A percentile compares a stretch with the other conserved stretches of the same genome.
These are phyloP conservation scores for Alisma plantagoaquatica DNA, from an alignment of 106 monocot species.

Conservation along the genomic window DNA sequence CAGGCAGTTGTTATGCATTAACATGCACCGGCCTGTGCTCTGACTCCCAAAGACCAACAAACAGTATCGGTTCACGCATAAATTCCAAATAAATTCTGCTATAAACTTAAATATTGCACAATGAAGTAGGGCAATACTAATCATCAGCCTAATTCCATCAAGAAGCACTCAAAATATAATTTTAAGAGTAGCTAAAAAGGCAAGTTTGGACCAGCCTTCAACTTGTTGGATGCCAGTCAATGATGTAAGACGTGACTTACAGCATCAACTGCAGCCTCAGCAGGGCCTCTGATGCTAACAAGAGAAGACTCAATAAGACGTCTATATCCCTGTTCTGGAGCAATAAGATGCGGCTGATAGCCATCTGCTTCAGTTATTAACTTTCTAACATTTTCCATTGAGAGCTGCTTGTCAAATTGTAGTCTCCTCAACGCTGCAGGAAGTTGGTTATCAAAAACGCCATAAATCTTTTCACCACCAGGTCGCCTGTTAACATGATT, in stretches of 20 bases:
- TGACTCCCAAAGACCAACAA: not conserved
- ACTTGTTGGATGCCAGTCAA: too few species aligned
- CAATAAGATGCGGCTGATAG: constrained; percentile 95
- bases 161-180: not conserved
- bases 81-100: not conserved
- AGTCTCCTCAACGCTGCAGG: constrained; percentile 83
- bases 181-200: not conserved
- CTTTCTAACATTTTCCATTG: constrained; percentile 95
- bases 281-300: constrained; percentile 80
- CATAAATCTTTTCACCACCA: constrained; percentile 90
- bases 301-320: constrained; percentile 83
- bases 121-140: not conserved
- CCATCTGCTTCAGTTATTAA: constrained; percentile 95
- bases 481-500: constrained; percentile 64
- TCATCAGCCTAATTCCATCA: not conserved
- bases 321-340: constrained; percentile 95
- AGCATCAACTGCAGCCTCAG: constrained; percentile 94
- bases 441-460: constrained; percentile 89
- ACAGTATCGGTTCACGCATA: not conserved
- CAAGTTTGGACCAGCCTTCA: not conserved
- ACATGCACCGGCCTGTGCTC: not conserved
- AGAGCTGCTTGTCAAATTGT: constrained; percentile 93
- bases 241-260: too few species aligned
- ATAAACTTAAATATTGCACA: not conserved
- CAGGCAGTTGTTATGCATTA: too few species aligned